Evolutionary conservation across 805 yeast genomes (phyloP).

Genomic region (Lipomyces orientalis): DNA sequence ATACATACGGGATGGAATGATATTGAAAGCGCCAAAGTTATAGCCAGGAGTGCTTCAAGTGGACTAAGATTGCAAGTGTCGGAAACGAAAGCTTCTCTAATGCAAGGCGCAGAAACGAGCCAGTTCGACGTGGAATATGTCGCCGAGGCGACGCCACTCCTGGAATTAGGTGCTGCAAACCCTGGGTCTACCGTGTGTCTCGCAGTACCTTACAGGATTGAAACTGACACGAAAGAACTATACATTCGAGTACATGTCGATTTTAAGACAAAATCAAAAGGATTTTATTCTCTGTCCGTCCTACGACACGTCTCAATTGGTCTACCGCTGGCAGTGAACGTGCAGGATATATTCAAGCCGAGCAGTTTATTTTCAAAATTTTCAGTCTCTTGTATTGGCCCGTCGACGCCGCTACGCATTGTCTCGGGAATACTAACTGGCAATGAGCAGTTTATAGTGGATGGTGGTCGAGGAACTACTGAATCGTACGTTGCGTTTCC

Average conservation of each 20-base stretch:
- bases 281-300: slow-evolving; percentile 38
- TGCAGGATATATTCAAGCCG: slow-evolving; percentile 74
- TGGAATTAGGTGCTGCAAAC: slow-evolving; percentile 17
- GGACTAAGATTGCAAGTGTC: slow-evolving; percentile 22
- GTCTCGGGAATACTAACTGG: slow-evolving; percentile 51
- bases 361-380: slow-evolving; percentile 67
- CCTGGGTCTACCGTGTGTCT: slow-evolving; percentile 28
- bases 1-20: slow-evolving; percentile 37
- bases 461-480: slow-evolving; percentile 27
- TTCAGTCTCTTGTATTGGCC: slow-evolving; percentile 64
- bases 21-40: slow-evolving; percentile 15
- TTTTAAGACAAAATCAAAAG: slow-evolving; percentile 37
- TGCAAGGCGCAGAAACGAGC: background rate
- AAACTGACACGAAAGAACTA: slow-evolving; percentile 37
- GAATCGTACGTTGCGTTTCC: slow-evolving; percentile 57
- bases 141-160: slow-evolving; percentile 3
- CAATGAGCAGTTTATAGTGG: slow-evolving; percentile 42
- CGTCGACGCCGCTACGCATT: slow-evolving; percentile 60
- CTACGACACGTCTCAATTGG: slow-evolving; percentile 39
- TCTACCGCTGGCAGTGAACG: slow-evolving; percentile 71
- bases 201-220: slow-evolving; percentile 43
- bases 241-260: slow-evolving; percentile 39
- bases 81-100: slow-evolving; percentile 12
- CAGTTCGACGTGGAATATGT: slow-evolving; percentile 3
- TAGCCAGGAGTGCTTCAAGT: slow-evolving; percentile 28